phyloP scores from a whole-genome alignment of 169 alveolate species.

The Babesia caballi region DNA sequence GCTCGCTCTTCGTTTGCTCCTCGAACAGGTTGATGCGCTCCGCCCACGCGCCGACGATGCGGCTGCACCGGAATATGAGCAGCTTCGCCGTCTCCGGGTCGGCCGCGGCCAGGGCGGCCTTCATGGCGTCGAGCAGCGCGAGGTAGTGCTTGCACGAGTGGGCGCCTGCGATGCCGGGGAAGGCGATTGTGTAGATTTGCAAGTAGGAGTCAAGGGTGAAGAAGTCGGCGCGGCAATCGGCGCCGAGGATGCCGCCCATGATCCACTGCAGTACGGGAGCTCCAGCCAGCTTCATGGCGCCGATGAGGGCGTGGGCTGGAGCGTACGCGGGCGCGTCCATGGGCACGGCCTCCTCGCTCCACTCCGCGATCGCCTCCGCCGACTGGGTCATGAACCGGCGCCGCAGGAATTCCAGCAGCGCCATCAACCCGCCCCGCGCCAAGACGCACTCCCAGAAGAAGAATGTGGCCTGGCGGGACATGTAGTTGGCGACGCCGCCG shows the following conservation, averaged over 20 bases:
- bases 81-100: conserved; percentile 11
- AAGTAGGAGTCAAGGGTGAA: conserved; percentile 31
- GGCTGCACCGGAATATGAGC: conserved; percentile 48
- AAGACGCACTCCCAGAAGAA: conserved; percentile 26
- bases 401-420: conserved; percentile 43
- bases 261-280: conserved; percentile 1
- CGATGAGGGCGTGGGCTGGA: conserved; percentile 13
- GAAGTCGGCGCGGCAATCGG: neutral
- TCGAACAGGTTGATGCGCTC: conserved; percentile 19
- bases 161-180: conserved; percentile 8
- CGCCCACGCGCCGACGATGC: conserved; percentile 51
- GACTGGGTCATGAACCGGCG: conserved; percentile 15
- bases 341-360: conserved; percentile 42
- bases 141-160: conserved; percentile 41
- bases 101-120: neutral
- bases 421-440: conserved; percentile 35
- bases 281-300: conserved; percentile 30
- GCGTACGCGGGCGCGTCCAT: conserved; percentile 9
- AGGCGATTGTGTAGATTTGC: conserved; percentile 36
- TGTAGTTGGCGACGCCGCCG: conserved; percentile 18
- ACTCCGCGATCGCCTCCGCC: conserved; percentile 21
- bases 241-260: conserved; percentile 8
- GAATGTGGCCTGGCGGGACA: conserved; percentile 53
- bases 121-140: conserved; percentile 15
- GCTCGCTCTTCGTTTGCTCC: conserved; percentile 30